Conservation (phyloP, 2,329 filamentous ascomycete genomes). For the Neofusicoccum parvum region DNA sequence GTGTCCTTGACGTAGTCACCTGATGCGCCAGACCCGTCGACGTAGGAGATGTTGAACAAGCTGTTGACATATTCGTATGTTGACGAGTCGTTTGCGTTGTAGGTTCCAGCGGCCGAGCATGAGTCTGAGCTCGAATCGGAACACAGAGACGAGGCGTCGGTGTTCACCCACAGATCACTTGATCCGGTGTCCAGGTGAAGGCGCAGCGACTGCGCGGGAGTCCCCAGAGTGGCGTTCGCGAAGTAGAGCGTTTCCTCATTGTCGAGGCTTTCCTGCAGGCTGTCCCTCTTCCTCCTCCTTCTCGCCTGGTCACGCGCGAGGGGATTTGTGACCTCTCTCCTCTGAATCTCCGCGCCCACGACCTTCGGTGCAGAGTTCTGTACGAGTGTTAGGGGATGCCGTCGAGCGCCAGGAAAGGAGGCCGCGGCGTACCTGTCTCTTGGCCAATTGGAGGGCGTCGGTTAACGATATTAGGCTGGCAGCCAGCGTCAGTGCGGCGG, state of each 20-base stretch:
- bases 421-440: slow-evolving; percentile 36
- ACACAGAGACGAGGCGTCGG: slow-evolving; percentile 64
- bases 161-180: slow-evolving; percentile 69
- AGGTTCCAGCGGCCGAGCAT: slow-evolving; percentile 67
- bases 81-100: slow-evolving; percentile 70
- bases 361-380: slow-evolving; percentile 41
- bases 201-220: slow-evolving; percentile 56
- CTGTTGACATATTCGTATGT: slow-evolving; percentile 74
- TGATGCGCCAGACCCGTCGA: slow-evolving; percentile 73
- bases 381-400: not conserved
- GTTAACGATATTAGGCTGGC: slow-evolving; percentile 34
- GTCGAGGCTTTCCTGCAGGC: slow-evolving; percentile 52
- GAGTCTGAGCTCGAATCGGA: slow-evolving; percentile 42
- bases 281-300: slow-evolving; percentile 37
- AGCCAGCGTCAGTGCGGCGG: slow-evolving; percentile 29
- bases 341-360: slow-evolving; percentile 54
- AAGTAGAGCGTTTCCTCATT: slow-evolving; percentile 64
- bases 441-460: slow-evolving; percentile 33
- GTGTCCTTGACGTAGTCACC: slow-evolving; percentile 83
- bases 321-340: slow-evolving; percentile 47
- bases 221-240: slow-evolving; percentile 60
- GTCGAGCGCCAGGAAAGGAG: not conserved
- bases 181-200: slow-evolving; percentile 65
- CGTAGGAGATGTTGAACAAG: slow-evolving; percentile 85
- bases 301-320: slow-evolving; percentile 51